These are phyloP conservation scores for Tephrocybe sp. DNA, from an alignment of 768 basidiomycete species.

Conservation along the genomic window DNA sequence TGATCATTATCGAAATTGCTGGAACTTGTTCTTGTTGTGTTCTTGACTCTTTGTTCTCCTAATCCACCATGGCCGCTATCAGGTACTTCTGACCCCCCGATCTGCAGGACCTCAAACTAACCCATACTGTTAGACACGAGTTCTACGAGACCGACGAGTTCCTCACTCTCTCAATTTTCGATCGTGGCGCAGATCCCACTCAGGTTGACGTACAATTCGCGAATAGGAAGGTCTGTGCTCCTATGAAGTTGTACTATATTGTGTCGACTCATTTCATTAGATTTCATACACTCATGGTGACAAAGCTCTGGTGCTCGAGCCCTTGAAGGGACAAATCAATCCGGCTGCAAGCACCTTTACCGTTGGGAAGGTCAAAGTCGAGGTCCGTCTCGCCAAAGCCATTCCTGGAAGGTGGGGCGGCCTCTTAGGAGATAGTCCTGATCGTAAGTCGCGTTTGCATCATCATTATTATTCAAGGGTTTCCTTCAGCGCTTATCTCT, in stretches of 20 bases:
- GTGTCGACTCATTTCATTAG: slow-evolving; percentile 28
- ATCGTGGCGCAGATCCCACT: slow-evolving; percentile 70
- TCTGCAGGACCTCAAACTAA: background rate
- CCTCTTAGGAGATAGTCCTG: slow-evolving; percentile 73
- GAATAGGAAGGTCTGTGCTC: slow-evolving; percentile 53
- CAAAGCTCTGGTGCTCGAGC: slow-evolving; percentile 69
- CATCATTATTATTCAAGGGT: background rate
- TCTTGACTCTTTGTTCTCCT: background rate
- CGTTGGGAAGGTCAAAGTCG: slow-evolving; percentile 86
- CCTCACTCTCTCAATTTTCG: slow-evolving; percentile 74
- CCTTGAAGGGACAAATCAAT: slow-evolving; percentile 81
- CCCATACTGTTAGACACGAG: slow-evolving; percentile 58
- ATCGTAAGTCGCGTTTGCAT: slow-evolving; percentile 51
- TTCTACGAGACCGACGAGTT: slow-evolving; percentile 86
- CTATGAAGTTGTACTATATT: background rate
- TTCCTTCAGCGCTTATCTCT: slow-evolving; percentile 3
- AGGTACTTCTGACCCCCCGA: slow-evolving; percentile 4
- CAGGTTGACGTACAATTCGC: slow-evolving; percentile 64
- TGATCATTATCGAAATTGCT: slow-evolving; percentile 17
- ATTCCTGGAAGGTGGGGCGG: slow-evolving; percentile 70
- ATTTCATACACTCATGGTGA: slow-evolving; percentile 68
- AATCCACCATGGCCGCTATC: slow-evolving; percentile 12
- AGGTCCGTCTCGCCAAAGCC: slow-evolving; percentile 75
- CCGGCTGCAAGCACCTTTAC: slow-evolving; percentile 58
- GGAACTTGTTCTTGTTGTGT: slow-evolving; percentile 3